A percentile compares a stretch with the other conserved stretches of the same genome.
These are phyloP conservation scores for Moringa oleifera DNA, from an alignment of 345 rosid species.

Conservation along the genomic window DNA sequence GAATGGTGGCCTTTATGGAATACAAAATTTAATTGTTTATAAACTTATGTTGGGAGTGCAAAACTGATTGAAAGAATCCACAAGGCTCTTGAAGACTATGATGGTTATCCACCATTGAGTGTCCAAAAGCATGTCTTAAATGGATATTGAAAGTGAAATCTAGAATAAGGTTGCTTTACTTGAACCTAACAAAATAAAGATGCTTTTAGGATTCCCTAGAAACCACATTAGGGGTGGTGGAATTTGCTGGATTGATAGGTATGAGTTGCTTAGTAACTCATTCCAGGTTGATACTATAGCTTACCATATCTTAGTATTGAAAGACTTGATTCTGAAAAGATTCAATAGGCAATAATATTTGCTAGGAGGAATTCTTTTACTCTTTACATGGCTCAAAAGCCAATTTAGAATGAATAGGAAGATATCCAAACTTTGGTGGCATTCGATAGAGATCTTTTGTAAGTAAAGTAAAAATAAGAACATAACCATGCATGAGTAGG, in stretches of 20 bases:
- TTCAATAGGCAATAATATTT: too few relatives aligned
- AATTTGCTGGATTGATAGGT: slow-evolving; percentile 57
- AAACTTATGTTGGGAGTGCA: slow-evolving; percentile 54
- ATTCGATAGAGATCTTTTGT: too few relatives aligned
- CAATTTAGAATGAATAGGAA: too few relatives aligned
- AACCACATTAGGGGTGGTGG: slow-evolving; percentile 82
- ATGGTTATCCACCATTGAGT: slow-evolving; percentile 37
- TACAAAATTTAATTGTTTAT: slow-evolving; percentile 59
- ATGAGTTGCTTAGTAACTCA: slow-evolving; percentile 73
- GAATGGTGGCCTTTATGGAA: slow-evolving; percentile 80
- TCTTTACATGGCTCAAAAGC: too few relatives aligned
- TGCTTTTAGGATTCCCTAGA: slow-evolving; percentile 67
- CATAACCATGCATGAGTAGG: too few relatives aligned
- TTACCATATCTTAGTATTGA: slow-evolving; percentile 55
- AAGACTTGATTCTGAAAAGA: slow-evolving; percentile 42
- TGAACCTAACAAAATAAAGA: slow-evolving; percentile 66
- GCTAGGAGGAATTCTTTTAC: too few relatives aligned
- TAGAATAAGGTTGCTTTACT: slow-evolving; percentile 66
- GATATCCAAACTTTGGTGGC: too few relatives aligned
- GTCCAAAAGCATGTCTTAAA: slow-evolving; percentile 46
- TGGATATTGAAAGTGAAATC: slow-evolving; percentile 62
- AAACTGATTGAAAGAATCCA: slow-evolving; percentile 55
- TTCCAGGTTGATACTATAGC: slow-evolving; percentile 79
- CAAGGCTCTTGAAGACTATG: slow-evolving; percentile 42
- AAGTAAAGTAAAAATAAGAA: too few relatives aligned